Evolutionary conservation across 2,329 filamentous ascomycete species (phyloP).

Genomic region (Onygenales sp.): DNA sequence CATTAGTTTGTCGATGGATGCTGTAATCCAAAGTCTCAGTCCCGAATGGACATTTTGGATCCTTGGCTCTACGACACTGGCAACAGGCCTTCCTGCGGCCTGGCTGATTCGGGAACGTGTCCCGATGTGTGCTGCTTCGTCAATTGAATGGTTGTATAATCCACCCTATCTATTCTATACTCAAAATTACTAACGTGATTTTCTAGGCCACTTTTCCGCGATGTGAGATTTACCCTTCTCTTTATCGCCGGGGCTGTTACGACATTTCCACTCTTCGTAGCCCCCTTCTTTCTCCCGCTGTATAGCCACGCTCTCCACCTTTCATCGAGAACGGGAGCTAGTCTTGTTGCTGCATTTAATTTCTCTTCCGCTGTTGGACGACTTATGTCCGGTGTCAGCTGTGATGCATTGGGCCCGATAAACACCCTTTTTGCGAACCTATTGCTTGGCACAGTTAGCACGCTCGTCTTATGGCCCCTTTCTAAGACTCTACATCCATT

Average conservation of each 20-base stretch:
- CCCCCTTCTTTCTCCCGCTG: constrained; percentile 52
- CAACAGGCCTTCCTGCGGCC: constrained; percentile 47
- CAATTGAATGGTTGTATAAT: constrained; percentile 41
- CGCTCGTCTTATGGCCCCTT: constrained; percentile 53
- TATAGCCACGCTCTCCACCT: constrained; percentile 48
- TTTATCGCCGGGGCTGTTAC: constrained; percentile 47
- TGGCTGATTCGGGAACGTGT: constrained; percentile 43
- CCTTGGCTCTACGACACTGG: constrained; percentile 43
- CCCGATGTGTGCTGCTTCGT: constrained; percentile 27
- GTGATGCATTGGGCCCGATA: constrained; percentile 46
- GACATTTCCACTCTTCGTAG: constrained; percentile 52
- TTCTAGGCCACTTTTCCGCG: constrained; percentile 42
- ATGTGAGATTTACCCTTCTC: constrained; percentile 42
- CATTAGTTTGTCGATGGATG: constrained; percentile 42
- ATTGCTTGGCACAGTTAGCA: constrained; percentile 46
- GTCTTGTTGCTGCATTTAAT: constrained; percentile 52
- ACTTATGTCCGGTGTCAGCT: constrained; percentile 44
- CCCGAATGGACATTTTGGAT: constrained; percentile 45
- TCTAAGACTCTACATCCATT: constrained; percentile 46
- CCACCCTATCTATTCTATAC: background rate
- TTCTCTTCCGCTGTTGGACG: constrained; percentile 51
- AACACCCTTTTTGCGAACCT: constrained; percentile 47
- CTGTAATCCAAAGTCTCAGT: constrained; percentile 38
- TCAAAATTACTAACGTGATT: background rate
- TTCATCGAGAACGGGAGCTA: constrained; percentile 44